These are phyloP conservation scores for Malassezia dermatis DNA, from an alignment of 1,284 basidiomycete species.

Conservation along the genomic window DNA sequence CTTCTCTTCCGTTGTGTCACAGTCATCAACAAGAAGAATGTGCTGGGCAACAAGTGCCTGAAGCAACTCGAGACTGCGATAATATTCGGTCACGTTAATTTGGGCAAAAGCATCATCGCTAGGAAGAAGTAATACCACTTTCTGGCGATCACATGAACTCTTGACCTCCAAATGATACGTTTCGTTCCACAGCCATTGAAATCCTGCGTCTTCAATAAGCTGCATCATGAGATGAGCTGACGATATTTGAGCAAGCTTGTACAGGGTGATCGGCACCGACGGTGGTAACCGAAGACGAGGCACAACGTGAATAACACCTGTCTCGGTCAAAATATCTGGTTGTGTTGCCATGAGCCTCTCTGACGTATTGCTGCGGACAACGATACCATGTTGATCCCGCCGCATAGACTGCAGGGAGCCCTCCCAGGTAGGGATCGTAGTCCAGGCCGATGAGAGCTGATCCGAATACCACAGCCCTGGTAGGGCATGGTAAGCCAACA, in stretches of 20 bases:
- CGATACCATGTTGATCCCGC: background rate
- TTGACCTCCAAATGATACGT: background rate
- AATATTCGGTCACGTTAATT: conserved; percentile 72
- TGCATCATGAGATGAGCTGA: background rate
- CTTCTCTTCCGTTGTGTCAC: background rate
- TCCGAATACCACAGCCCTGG: conserved; percentile 65
- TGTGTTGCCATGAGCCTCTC: conserved; percentile 30
- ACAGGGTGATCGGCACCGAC: conserved; percentile 58
- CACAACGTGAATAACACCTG: conserved; percentile 82
- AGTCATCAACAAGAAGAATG: conserved; percentile 60
- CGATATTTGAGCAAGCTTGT: conserved; percentile 1
- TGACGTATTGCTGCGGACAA: background rate
- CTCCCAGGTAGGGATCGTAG: conserved; percentile 31
- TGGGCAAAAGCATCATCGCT: conserved; percentile 81
- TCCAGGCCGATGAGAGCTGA: conserved; percentile 51
- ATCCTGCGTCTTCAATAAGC: conserved; percentile 5
- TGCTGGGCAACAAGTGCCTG: conserved; percentile 72
- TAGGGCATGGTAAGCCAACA: conserved; percentile 76
- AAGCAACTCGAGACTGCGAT: conserved; percentile 52
- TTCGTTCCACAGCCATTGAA: conserved; percentile 11
- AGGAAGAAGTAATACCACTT: conserved; percentile 61
- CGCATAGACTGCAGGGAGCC: conserved; percentile 20
- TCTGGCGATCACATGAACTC: background rate
- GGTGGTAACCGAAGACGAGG: conserved; percentile 77
- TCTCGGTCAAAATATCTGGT: conserved; percentile 65